Evolutionary conservation across 441 rosid species (phyloP), one percentile per base, ranked within the genome.

Genomic region (Euphorbia schlechtendalii): DNA sequence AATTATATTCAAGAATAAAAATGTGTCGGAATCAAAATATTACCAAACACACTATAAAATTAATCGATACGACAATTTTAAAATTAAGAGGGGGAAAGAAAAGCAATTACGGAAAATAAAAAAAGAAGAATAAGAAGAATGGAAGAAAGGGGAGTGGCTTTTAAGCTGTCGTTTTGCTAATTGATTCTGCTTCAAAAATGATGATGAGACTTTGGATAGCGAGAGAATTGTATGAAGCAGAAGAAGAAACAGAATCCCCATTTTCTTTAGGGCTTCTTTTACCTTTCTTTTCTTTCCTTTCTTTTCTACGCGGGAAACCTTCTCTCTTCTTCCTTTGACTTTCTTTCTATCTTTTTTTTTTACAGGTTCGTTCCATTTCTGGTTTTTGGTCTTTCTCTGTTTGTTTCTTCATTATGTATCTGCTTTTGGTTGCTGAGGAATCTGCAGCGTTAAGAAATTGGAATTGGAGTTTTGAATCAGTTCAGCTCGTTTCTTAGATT

Each of bases 241-340:
- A 68, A 68, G 51, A 45, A 13, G 3, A 14, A 28, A 12, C 3
- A 32, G 55, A 43, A 34, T 32, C 22, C 36, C 54, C 52, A 30
- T 72, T 36, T 3, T n/a, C n/a, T n/a, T n/a, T n/a, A n/a, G n/a
- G n/a, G n/a, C n/a, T n/a, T n/a, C n/a, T n/a, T n/a, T n/a, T n/a
- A n/a, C n/a, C n/a, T n/a, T 80, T 65, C 72, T 36, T 56, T 71
- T 60, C 56, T 63, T 41, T 63, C 56, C n/a, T 76, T 69, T 40
- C 52, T 8, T 9, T 30, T 74, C 40, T 60, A 24, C 53, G 83
- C 85, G 82, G 82, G 86, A 84, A 82, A 76, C n/a, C n/a, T n/a
- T n/a, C n/a, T n/a, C n/a, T n/a, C n/a, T n/a, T n/a, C n/a, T n/a
- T n/a, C 40, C 40, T 79, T 80, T 76, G 69, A 75, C 69, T 64